Conservation (phyloP, 192 early-diverging fungal genomes). For the Phycomyces blakesleeanus region DNA sequence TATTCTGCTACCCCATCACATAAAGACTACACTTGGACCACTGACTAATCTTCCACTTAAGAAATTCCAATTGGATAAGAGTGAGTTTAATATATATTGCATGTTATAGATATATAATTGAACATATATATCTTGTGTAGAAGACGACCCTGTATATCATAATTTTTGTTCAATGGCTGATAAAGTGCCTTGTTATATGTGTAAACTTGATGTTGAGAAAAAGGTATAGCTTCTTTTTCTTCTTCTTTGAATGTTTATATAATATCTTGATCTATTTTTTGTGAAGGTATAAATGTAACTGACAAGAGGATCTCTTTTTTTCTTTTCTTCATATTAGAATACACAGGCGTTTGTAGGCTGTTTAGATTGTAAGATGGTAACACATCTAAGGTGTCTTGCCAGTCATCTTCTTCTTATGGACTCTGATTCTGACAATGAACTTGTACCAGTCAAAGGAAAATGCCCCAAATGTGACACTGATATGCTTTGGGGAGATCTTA, state of each 20-base stretch:
- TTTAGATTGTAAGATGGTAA: background rate
- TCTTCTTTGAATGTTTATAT: too few species aligned
- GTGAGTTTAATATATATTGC: too few species aligned
- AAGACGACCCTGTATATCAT: background rate
- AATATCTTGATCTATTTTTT: too few species aligned
- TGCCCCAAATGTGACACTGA: constrained; percentile 12
- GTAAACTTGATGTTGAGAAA: background rate
- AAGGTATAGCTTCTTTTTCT: too few species aligned
- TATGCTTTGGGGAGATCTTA: constrained; percentile 20
- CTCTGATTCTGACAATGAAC: background rate
- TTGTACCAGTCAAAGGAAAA: constrained; percentile 10
- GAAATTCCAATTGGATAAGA: too few species aligned
- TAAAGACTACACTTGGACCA: constrained; percentile 1
- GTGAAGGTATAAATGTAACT: too few species aligned
- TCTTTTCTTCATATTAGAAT: background rate
- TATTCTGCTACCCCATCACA: background rate
- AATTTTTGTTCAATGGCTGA: background rate
- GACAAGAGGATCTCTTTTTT: background rate
- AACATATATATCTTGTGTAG: background rate
- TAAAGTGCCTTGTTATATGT: constrained; percentile 2
- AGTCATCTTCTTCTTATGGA: background rate
- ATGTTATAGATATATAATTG: too few species aligned
- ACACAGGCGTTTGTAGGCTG: background rate
- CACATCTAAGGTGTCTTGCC: constrained; percentile 9
- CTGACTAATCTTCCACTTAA: background rate